phyloP scores from a whole-genome alignment of 2,329 filamentous ascomycete species.

The Boeremia exigua region DNA sequence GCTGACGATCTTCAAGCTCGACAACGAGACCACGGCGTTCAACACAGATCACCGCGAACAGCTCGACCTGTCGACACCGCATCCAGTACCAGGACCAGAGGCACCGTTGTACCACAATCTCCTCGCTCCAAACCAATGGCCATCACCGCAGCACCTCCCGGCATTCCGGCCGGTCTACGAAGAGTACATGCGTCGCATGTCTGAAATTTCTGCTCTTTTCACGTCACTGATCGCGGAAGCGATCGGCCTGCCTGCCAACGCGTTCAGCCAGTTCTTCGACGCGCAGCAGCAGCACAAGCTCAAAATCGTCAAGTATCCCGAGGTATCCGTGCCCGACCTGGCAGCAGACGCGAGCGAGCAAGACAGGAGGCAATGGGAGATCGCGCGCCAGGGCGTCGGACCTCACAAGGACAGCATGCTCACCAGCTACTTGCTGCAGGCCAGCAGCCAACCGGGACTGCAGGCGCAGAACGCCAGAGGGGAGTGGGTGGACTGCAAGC shows the following conservation, averaged over 20 bases:
- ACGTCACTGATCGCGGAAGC: conserved; percentile 83
- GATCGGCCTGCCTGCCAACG: conserved; percentile 71
- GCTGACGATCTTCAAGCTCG: conserved; percentile 49
- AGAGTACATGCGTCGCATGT: conserved; percentile 80
- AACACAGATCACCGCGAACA: conserved; percentile 83
- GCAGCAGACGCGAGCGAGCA: conserved; percentile 35
- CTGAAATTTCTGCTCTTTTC: conserved; percentile 72
- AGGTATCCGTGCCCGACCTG: conserved; percentile 53
- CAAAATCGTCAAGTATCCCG: conserved; percentile 88
- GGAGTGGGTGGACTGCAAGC: conserved; percentile 82
- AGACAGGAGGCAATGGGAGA: conserved; percentile 57
- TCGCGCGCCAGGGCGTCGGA: conserved; percentile 67
- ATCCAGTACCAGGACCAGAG: conserved; percentile 66
- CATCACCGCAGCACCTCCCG: conserved; percentile 66
- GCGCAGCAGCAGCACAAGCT: conserved; percentile 77
- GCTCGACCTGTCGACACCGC: conserved; percentile 83
- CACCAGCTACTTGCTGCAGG: conserved; percentile 81
- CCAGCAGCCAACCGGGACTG: conserved; percentile 74
- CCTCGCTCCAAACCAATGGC: conserved; percentile 81
- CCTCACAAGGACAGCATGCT: conserved; percentile 89
- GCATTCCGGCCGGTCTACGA: conserved; percentile 72
- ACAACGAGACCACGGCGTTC: conserved; percentile 72
- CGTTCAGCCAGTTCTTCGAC: conserved; percentile 83
- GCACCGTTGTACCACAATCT: conserved; percentile 78
- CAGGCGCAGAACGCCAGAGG: conserved; percentile 83